These are phyloP conservation scores for Fusarium musae DNA, from an alignment of 2,329 filamentous ascomycete species.

Conservation along the genomic window DNA sequence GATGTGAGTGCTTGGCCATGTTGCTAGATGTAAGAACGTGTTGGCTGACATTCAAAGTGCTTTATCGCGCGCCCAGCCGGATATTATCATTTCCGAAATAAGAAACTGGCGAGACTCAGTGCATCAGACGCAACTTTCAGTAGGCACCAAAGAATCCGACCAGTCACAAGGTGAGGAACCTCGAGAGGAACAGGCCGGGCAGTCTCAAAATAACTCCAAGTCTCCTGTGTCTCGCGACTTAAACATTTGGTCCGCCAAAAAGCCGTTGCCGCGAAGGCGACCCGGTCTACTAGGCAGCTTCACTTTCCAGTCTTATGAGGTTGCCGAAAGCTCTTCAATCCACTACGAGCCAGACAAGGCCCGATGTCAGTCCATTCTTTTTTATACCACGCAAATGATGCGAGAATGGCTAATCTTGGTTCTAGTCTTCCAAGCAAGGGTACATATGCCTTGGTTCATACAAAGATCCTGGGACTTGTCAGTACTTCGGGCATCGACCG, in stretches of 20 bases:
- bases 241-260: accelerated
- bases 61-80: conserved; percentile 3
- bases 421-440: background rate
- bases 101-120: background rate
- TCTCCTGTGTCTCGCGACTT: accelerated
- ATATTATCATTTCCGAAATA: conserved; percentile 6
- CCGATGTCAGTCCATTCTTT: background rate
- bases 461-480: conserved; percentile 22
- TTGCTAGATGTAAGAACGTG: accelerated
- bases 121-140: accelerated
- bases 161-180: accelerated
- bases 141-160: accelerated
- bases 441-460: conserved; percentile 1
- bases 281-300: accelerated
- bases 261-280: accelerated
- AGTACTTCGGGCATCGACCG: background rate
- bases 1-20: background rate
- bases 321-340: accelerated
- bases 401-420: accelerated
- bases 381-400: accelerated
- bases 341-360: background rate
- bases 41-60: background rate
- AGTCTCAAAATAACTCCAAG: accelerated
- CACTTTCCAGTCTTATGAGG: background rate
- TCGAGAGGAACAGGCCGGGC: accelerated